Conservation (phyloP, 345 rosid species). For the Litchi chinensis region DNA sequence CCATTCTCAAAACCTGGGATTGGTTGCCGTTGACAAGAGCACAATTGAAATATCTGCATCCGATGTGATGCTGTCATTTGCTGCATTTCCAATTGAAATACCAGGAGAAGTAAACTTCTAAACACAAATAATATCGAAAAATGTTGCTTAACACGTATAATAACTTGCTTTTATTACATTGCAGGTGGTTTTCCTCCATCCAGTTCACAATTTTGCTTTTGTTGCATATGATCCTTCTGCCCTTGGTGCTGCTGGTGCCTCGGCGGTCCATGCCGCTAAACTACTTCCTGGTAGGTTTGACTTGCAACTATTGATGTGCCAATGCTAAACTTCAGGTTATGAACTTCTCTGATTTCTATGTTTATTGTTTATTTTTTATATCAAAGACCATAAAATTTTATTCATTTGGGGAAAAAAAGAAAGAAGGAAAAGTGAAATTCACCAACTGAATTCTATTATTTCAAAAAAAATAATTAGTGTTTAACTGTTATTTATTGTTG, state of each 20-base stretch:
- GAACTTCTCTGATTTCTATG: background rate
- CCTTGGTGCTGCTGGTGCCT: slow-evolving; percentile 66
- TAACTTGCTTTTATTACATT: slow-evolving; percentile 28
- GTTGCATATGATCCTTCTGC: slow-evolving; percentile 90
- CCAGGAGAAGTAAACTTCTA: slow-evolving; percentile 80
- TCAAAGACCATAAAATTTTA: too few relatives aligned
- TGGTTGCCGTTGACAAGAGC: slow-evolving; percentile 91
- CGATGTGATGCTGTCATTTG: slow-evolving; percentile 94
- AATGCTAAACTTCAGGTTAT: background rate
- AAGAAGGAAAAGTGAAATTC: too few relatives aligned
- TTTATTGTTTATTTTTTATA: too few relatives aligned
- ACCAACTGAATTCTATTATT: background rate
- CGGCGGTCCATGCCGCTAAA: slow-evolving; percentile 82
- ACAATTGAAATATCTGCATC: slow-evolving; percentile 79
- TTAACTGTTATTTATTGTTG: background rate
- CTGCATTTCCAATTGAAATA: slow-evolving; percentile 95
- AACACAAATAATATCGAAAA: slow-evolving; percentile 3
- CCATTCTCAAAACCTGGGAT: slow-evolving; percentile 87
- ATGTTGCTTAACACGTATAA: slow-evolving; percentile 7
- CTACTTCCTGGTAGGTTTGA: slow-evolving; percentile 73
- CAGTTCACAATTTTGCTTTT: slow-evolving; percentile 91
- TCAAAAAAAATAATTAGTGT: background rate
- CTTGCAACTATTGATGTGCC: slow-evolving; percentile 7
- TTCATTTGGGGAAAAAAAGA: too few relatives aligned
- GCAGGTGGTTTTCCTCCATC: slow-evolving; percentile 97